Evolutionary conservation across 169 alveolate genomes (phyloP).

Genomic region (Cryptosporidium viatorum): DNA sequence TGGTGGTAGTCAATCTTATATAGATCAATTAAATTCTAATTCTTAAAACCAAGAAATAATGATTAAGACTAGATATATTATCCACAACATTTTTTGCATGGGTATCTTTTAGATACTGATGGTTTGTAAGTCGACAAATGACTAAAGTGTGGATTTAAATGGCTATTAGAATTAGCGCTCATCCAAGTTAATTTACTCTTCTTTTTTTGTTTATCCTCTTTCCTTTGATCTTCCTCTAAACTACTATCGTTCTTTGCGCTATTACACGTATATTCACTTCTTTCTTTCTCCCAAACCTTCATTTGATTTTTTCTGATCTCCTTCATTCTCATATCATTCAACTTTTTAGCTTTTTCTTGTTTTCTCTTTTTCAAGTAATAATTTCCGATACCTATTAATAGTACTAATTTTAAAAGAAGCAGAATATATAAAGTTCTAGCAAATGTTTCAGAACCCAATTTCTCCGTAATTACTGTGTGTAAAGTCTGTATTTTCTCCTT

Average conservation of each 20-base stretch:
- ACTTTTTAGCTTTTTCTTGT: neutral
- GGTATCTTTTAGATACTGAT: slow-evolving; percentile 58
- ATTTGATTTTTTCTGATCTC: slow-evolving; percentile 55
- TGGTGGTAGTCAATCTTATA: neutral
- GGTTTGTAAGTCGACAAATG: slow-evolving; percentile 56
- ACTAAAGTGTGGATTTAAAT: slow-evolving; percentile 68
- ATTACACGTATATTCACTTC: neutral
- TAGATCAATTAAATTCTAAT: neutral
- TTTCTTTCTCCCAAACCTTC: slow-evolving; percentile 59
- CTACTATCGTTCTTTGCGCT: neutral
- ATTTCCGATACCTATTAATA: neutral
- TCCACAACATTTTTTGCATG: slow-evolving; percentile 67
- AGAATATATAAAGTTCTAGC: neutral
- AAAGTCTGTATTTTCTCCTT: neutral
- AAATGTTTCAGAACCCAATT: neutral
- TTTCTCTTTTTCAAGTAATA: neutral
- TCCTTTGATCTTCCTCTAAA: neutral
- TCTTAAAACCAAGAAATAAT: neutral
- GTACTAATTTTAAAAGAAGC: neutral
- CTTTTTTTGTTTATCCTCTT: neutral
- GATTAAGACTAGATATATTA: neutral
- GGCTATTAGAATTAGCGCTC: slow-evolving; percentile 23
- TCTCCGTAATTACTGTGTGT: neutral
- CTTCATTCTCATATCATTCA: slow-evolving; percentile 48
- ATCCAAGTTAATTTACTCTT: slow-evolving; percentile 6